Evolutionary conservation across 192 early-diverging fungal genomes (phyloP), one percentile per base, ranked within the genome.

Genomic region (Pilobolus umbonatus): DNA sequence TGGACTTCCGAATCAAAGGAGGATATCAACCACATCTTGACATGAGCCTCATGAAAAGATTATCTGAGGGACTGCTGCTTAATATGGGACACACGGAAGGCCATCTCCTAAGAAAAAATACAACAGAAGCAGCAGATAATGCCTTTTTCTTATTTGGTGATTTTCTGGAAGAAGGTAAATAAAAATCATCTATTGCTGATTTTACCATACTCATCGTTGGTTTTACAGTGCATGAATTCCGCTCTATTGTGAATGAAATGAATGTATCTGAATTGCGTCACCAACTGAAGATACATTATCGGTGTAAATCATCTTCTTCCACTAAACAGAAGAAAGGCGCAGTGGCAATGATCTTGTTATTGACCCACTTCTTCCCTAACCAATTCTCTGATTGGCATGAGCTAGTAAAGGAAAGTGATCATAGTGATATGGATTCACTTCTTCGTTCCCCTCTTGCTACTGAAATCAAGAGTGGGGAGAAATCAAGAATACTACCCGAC

Each of bases 141-240:
- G 92, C 94, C 15, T 95, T 95, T 73, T 83, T 80, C 30, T 77
- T 98, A 45, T 95, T 98, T 86, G 95, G 91, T 22, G 93, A 96
- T 75, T 96, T 98, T 65, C 62, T 96, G 29, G 86, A 93, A 66
- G 91, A 98, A 79, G 75, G 78, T 77, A 69, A 34, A 38, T 7
- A 50, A 9, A 24, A 15, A 46, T 60, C n/a, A 36, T n/a, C n/a
- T n/a, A n/a, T n/a, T n/a, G n/a, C n/a, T n/a, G 19, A 49, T 30
- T 14, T 14, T 30, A 30, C n/a, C 29, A 49, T 1, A 10, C 47
- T 4, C 26, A 15, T 38, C 6, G 2, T 57, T 35, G 21, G 0
- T 24, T 25, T 24, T 28, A 21, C n/a, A 80, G 92, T 98, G 31
- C 81, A 83, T 60, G 92, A 96, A 67, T 98, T 98, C 59, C 86